A percentile compares a stretch with the other conserved stretches of the same genome.
These are phyloP conservation scores for Pichia gijzeniarum DNA, from an alignment of 805 yeast genomes.

Conservation along the genomic window DNA sequence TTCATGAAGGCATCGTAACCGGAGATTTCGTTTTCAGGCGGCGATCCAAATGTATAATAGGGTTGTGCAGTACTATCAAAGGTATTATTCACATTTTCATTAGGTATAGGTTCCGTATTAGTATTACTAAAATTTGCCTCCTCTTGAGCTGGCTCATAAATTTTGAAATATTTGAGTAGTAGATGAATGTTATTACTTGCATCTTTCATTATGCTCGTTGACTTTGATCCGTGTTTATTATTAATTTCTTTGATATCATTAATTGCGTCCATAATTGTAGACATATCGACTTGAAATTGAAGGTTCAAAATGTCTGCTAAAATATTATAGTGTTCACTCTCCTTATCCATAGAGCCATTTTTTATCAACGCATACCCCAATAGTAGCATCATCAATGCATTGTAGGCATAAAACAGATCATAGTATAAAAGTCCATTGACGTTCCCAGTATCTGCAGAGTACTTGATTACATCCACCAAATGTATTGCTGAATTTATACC, in stretches of 20 bases:
- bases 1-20: background rate
- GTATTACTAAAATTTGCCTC: too few relatives aligned
- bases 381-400: constrained; percentile 31
- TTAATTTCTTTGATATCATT: constrained; percentile 15
- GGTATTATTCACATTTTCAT: background rate
- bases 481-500: constrained; percentile 30
- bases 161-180: constrained; percentile 18
- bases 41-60: too few relatives aligned
- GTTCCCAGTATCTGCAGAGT: constrained; percentile 11
- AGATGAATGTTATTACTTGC: constrained; percentile 29
- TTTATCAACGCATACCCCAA: constrained; percentile 27
- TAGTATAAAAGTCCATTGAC: constrained; percentile 30
- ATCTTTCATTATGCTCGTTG: constrained; percentile 28
- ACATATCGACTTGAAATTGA: constrained; percentile 9
- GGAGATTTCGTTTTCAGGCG: background rate
- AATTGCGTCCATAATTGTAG: constrained; percentile 14
- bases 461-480: constrained; percentile 23
- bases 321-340: constrained; percentile 5
- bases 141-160: background rate
- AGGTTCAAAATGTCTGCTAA: constrained; percentile 8
- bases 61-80: too few relatives aligned
- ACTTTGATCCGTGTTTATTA: constrained; percentile 11
- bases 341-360: constrained; percentile 8
- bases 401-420: constrained; percentile 34
- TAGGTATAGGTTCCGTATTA: too few relatives aligned